phyloP scores from a whole-genome alignment of 176 grass and related monocot genomes.

The Cenchrus purpureus region DNA sequence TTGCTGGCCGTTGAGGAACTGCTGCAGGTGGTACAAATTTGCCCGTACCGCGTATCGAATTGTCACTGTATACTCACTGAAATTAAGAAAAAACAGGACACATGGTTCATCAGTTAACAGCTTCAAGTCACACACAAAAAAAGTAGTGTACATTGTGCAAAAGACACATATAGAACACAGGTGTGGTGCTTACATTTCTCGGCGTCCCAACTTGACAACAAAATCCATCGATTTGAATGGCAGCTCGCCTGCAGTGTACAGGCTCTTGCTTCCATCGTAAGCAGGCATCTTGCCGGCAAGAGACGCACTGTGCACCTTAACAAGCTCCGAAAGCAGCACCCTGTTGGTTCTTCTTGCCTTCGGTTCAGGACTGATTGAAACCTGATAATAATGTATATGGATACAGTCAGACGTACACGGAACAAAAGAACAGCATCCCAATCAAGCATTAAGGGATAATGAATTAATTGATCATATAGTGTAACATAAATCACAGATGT shows the following conservation, averaged over 20 bases:
- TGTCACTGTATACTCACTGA: constrained; percentile 64
- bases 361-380: constrained; percentile 58
- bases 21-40: constrained; percentile 58
- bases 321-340: constrained; percentile 55
- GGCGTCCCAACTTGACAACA: constrained; percentile 54
- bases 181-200: constrained; percentile 33
- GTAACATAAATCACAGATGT: neutral
- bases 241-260: constrained; percentile 73
- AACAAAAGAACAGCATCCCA: neutral
- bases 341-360: constrained; percentile 63
- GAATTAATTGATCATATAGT: neutral
- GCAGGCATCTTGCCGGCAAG: constrained; percentile 47
- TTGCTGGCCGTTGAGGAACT: constrained; percentile 50
- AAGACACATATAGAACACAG: neutral
- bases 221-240: constrained; percentile 72
- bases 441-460: neutral
- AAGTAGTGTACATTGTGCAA: neutral
- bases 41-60: constrained; percentile 45
- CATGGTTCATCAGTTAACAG: constrained; percentile 30
- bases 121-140: neutral
- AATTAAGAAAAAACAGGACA: constrained; percentile 30
- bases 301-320: constrained; percentile 35
- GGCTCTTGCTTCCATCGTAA: constrained; percentile 83
- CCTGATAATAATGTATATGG: constrained; percentile 45
- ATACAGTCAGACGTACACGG: neutral